Percentiles rank a stretch among this genome's conserved stretches.
phyloP scores from a whole-genome alignment of 192 early-diverging fungal genomes.

The Mortierella hygrophila region DNA sequence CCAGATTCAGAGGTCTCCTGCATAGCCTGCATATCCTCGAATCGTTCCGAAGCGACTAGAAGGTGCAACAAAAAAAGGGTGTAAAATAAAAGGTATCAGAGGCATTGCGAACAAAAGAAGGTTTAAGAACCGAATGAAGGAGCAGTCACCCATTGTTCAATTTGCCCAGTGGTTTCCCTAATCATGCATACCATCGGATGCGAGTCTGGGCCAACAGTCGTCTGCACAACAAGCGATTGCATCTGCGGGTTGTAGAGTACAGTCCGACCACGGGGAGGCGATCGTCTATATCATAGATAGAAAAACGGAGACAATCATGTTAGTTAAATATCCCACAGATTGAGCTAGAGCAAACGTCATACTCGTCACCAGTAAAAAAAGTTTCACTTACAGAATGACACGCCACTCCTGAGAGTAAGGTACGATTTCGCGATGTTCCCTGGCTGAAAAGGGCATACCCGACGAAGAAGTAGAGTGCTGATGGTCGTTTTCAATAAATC shows the following conservation, averaged over 20 bases:
- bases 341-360: neutral
- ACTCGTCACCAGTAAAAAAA: neutral
- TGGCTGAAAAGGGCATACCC: neutral
- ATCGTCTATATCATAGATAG: slow-evolving; percentile 13
- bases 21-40: slow-evolving; percentile 51
- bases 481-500: neutral
- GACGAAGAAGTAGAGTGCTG: neutral
- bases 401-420: slow-evolving; percentile 69
- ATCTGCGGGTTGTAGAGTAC: slow-evolving; percentile 78
- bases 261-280: slow-evolving; percentile 60
- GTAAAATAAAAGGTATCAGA: neutral
- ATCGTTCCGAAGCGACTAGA: slow-evolving; percentile 28
- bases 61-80: slow-evolving; percentile 4
- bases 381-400: slow-evolving; percentile 64
- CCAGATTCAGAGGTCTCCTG: slow-evolving; percentile 53
- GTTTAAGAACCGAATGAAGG: neutral
- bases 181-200: slow-evolving; percentile 30
- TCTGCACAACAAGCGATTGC: slow-evolving; percentile 62
- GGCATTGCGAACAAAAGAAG: neutral
- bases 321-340: neutral
- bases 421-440: slow-evolving; percentile 58
- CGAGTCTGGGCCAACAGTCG: slow-evolving; percentile 37
- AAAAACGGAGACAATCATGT: neutral
- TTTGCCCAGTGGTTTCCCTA: neutral
- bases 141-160: neutral